Base-by-base conservation (phyloP, 2,329 filamentous ascomycete genomes). In the Ustulina deusta region DNA sequence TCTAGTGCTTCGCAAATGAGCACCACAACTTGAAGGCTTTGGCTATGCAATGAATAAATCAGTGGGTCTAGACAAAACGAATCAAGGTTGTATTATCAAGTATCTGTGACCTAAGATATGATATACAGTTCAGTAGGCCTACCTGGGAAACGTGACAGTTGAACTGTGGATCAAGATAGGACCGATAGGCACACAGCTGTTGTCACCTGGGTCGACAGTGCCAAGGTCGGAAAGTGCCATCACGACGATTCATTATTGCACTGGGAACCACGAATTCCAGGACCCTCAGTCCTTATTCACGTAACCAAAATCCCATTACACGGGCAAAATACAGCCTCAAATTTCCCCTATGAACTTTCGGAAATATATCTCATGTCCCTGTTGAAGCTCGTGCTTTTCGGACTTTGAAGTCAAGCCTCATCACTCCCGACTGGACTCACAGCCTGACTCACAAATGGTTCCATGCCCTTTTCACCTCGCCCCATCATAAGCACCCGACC, bases 361-460 rank as follows among this genome's bases (percentile, higher is more conserved):
- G 36, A 22, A 42, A 29, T 29, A 29, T 6, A n/a, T 17, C n/a
- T 13, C 13, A n/a, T 40, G 20, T 40, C 6, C 17, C n/a, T 22
- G 51, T 25, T 13, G 2, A 17, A 36, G 38, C 11, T 42, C n/a
- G 46, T 61, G 5, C 22, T 51, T 1, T 32, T n/a, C 20, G 48
- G 5, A 49, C 42, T 2, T 42, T 56, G 1, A 11, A 56, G 11
- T 42, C 36, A 42, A 36, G 10, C 22, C 40, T 17, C 40, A 36
- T 38, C n/a, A n/a, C 11, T 32, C 29, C 13, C 10, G 46, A 15
- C 29, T 48, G 62, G 64, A 63, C 56, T 66, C 66, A 66, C 52
- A 32, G 46, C 25, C 44, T 63, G 65, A 66, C 60, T 66, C 66
- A 69, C 49, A 40, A 20, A 63, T 62, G 38, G 51, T n/a, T 56